Base-by-base conservation (phyloP, 75 land plant genomes). In the Selaginella tamariscina region DNA sequence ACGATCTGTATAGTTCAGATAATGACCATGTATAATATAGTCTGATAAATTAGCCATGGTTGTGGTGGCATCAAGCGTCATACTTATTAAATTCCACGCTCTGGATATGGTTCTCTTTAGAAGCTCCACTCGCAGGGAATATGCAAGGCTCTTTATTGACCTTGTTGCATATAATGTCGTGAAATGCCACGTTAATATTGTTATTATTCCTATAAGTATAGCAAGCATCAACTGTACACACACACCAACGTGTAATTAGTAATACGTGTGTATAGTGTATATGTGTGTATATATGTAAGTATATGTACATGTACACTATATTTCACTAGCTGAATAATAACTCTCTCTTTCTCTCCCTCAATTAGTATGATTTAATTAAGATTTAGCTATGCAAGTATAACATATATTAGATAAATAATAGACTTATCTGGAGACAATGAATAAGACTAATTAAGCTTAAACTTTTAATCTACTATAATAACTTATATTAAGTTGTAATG, bases 171-270 rank as follows among this genome's bases (percentile, higher is more conserved):
- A 88, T 13, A 70, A 73, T 64, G 68, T 81, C 33, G 91, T 88
- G 33, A 88, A 78, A 72, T 88, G 86, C 91, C 91, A 88, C 65
- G 91, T 88, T 62, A 88, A 71, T 56, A 85, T 78, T 11, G 91
- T 88, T 32, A 88, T 32, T 71, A 88, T 71, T 24, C 88, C 88
- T 54, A 88, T 88, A 57, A 88, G 68, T 69, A 88, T 77, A 1
- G 91, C 85, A 31, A 88, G 73, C 91, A 88, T 83, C 27, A 81
- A 77, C 91, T 88, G 85, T 68, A 73, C 32, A n/a, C n/a, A n/a
- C n/a, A n/a, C n/a, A n/a, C n/a, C n/a, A n/a, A n/a, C n/a, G n/a
- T n/a, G n/a, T n/a, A n/a, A n/a, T n/a, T n/a, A n/a, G n/a, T n/a
- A n/a, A n/a, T n/a, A n/a, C n/a, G n/a, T n/a, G n/a, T n/a, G n/a